These are phyloP conservation scores for Escovopsis weberi DNA, from an alignment of 2,329 filamentous ascomycete species.

Conservation along the genomic window DNA sequence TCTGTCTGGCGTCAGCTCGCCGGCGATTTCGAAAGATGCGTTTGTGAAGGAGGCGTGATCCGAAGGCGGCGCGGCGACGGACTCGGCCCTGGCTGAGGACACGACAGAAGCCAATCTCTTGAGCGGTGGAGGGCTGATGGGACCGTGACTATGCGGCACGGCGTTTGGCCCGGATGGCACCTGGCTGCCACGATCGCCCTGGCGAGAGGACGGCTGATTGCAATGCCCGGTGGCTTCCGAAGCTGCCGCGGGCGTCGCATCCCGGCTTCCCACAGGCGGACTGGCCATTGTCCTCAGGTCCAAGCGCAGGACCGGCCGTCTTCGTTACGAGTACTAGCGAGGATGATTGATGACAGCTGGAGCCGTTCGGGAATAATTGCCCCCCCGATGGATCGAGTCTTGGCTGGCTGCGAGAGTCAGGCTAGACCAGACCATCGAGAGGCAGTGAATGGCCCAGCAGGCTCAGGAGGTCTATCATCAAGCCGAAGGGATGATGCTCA, in stretches of 20 bases:
- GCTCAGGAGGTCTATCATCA: background rate
- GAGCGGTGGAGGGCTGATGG: conserved; percentile 17
- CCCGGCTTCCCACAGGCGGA: background rate
- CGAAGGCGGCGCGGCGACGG: background rate
- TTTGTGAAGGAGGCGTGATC: conserved; percentile 6
- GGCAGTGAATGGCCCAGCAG: background rate
- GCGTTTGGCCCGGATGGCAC: background rate
- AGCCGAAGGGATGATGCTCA: background rate
- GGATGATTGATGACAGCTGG: too few species aligned
- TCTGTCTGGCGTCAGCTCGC: conserved; percentile 5
- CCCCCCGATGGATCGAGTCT: background rate
- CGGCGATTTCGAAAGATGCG: conserved; percentile 7
- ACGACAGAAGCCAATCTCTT: conserved; percentile 8
- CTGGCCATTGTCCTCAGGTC: conserved; percentile 2
- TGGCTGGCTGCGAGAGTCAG: background rate
- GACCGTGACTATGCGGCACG: conserved; percentile 4
- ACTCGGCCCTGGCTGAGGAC: conserved; percentile 1
- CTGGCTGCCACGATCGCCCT: conserved; percentile 1
- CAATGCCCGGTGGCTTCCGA: conserved; percentile 2
- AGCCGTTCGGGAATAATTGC: too few species aligned
- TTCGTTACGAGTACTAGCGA: too few species aligned
- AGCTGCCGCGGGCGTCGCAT: background rate
- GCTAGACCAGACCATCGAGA: background rate
- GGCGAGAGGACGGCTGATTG: background rate
- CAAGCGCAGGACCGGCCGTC: too few species aligned